Evolutionary conservation across 306 rosid species (phyloP).

Genomic region (Arachis stenosperma): DNA sequence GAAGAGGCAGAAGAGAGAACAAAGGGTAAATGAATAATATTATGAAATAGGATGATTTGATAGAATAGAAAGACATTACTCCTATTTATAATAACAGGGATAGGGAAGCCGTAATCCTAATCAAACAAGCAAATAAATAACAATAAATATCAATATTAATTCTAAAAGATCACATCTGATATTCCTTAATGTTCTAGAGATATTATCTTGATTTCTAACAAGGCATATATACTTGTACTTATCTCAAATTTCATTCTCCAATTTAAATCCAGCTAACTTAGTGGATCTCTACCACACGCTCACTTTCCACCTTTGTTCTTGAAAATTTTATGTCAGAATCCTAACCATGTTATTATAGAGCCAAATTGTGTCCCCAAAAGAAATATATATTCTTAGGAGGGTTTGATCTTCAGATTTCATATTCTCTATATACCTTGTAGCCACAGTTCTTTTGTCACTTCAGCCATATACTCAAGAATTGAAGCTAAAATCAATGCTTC

Average conservation of each 20-base stretch:
- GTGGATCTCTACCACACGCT: slow-evolving; percentile 1
- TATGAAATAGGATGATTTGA: too few relatives aligned
- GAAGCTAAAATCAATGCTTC: background rate
- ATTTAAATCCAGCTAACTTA: background rate
- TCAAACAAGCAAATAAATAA: too few relatives aligned
- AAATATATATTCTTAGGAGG: slow-evolving; percentile 17
- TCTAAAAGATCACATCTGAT: too few relatives aligned
- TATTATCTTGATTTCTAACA: too few relatives aligned
- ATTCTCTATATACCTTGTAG: background rate
- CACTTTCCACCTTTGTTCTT: slow-evolving; percentile 8
- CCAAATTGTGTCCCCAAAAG: slow-evolving; percentile 4
- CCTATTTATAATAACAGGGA: too few relatives aligned
- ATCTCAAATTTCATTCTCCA: background rate
- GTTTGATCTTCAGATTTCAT: background rate
- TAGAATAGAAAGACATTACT: too few relatives aligned
- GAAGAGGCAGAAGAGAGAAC: too few relatives aligned
- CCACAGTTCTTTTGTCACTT: background rate
- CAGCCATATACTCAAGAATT: background rate
- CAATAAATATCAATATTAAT: too few relatives aligned
- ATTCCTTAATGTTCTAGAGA: too few relatives aligned
- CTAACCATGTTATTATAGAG: background rate
- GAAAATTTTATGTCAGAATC: slow-evolving; percentile 7
- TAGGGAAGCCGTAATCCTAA: too few relatives aligned
- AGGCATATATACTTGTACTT: background rate
- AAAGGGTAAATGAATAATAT: too few relatives aligned